Percentiles rank a stretch among this genome's conserved stretches.
Evolutionary conservation across 2,329 filamentous ascomycete species (phyloP).

Genomic region (Colletotrichum coccodes): DNA sequence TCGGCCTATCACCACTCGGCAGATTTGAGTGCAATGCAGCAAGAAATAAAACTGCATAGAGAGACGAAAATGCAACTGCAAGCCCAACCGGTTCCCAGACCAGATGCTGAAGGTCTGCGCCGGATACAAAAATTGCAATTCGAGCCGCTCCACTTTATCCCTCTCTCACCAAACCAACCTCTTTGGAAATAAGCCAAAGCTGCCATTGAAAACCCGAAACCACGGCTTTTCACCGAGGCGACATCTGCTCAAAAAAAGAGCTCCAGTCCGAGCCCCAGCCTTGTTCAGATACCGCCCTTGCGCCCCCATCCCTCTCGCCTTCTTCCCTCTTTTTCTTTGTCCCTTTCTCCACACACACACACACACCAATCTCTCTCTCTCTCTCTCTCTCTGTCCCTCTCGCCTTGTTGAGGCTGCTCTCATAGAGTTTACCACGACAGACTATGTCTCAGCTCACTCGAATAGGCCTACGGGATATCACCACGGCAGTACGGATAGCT

Average conservation of each 20-base stretch:
- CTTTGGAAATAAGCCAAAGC: slow-evolving; percentile 18
- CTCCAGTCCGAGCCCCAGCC: slow-evolving; percentile 9
- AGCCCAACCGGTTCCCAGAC: background rate
- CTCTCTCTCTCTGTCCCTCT: background rate
- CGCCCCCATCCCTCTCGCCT: background rate
- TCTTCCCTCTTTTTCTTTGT: too few species aligned
- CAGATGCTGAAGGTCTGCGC: background rate
- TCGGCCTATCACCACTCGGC: slow-evolving; percentile 28
- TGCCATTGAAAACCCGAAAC: slow-evolving; percentile 21
- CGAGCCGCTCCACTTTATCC: slow-evolving; percentile 8
- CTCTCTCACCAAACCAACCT: slow-evolving; percentile 19
- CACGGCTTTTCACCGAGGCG: slow-evolving; percentile 28
- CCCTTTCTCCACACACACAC: too few species aligned
- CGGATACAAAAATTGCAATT: background rate
- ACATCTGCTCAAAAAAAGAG: slow-evolving; percentile 2
- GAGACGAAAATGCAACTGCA: background rate
- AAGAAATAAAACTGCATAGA: background rate
- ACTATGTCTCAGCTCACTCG: slow-evolving; percentile 6
- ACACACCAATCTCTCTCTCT: too few species aligned
- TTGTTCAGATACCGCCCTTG: slow-evolving; percentile 3
- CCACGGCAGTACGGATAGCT: background rate
- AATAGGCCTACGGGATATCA: background rate
- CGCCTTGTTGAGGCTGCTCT: background rate
- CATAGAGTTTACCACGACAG: background rate
- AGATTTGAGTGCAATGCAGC: slow-evolving; percentile 4